Evolutionary conservation across 2,329 filamentous ascomycete genomes (phyloP), one percentile per base, ranked within the genome.

Genomic region (Epichloe gansuensis): DNA sequence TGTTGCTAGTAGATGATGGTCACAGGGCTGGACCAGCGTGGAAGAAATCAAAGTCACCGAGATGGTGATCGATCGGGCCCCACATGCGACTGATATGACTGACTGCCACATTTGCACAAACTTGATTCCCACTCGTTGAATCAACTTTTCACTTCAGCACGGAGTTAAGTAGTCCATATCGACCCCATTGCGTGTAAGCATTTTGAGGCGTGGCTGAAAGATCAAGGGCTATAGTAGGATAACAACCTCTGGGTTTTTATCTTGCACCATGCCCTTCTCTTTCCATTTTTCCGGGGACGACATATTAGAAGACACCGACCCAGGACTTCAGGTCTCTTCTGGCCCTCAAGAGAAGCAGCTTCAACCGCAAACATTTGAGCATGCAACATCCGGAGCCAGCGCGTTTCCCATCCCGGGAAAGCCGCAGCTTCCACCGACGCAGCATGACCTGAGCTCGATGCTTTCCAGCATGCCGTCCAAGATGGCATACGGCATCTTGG

Each of bases 391-490:
- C 9, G 35, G 27, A 13, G 63, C 67, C 50, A 69, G 72, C 56
- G 81, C 81, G 15, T 84, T 84, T 58, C 81, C 81, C 5, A 75
- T 84, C 25, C 68, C 75, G 47, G 80, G 80, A 53, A 80, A 81
- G 57, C 74, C 80, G 51, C 72, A 81, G 50, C 72, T 84, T 4
- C 72, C 74, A 9, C 72, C 80, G 8, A 68, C 67, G n/a, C 64
- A 64, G 47, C 80, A 84, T 63, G 65, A 69, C 51, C 60, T 83
- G 35, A 60, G 66, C 17, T 61, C 68, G 3, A 72, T 84, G 63
- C 66, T 84, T n/a, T 66, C 71, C 3, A 67, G 67, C 52, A 73
- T 91, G 45, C 87, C 87, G 0, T 86, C 84, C 51, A 87, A 87
- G 65, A 76, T 93, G 51, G 82, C 84, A 17, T 91, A 84, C 66